phyloP scores from a whole-genome alignment of 108 stramenopile genomes.

The Phaeodactylum tricornutum region DNA sequence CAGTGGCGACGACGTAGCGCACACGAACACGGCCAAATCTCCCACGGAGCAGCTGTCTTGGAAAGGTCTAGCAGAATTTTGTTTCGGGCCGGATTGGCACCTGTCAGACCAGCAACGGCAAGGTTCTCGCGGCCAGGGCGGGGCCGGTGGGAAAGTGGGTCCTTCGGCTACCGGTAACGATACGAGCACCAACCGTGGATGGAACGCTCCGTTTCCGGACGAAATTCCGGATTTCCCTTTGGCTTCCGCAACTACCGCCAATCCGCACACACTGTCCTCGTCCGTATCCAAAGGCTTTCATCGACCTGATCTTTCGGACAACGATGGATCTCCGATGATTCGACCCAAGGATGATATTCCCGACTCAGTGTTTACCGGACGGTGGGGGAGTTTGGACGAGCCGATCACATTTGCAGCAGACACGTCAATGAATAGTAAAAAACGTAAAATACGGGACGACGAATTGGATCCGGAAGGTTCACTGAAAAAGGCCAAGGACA shows the following conservation, averaged over 20 bases:
- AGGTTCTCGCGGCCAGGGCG: not conserved
- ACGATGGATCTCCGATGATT: too few species aligned
- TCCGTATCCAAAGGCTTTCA: too few species aligned
- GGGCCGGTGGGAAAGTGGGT: constrained; percentile 26
- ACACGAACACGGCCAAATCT: not conserved
- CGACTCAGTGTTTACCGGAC: not conserved
- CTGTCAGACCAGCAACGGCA: not conserved
- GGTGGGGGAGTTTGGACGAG: not conserved
- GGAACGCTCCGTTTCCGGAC: constrained; percentile 70
- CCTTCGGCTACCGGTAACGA: constrained; percentile 16
- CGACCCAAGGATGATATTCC: not conserved
- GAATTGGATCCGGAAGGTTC: constrained; percentile 90
- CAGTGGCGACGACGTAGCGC: not conserved
- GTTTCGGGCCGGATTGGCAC: constrained; percentile 71
- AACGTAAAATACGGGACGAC: too few species aligned
- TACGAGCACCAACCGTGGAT: constrained; percentile 19
- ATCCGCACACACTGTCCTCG: constrained; percentile 47
- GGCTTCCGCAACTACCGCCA: constrained; percentile 35
- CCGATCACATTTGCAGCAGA: too few species aligned
- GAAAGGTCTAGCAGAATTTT: constrained; percentile 71
- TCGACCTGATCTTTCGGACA: too few species aligned
- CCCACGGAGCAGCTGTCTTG: constrained; percentile 25
- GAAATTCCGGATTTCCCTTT: constrained; percentile 50
- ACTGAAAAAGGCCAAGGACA: constrained; percentile 78
- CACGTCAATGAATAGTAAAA: not conserved